Base-by-base conservation (phyloP, 805 yeast genomes). In the Teunomyces panamensis region DNA sequence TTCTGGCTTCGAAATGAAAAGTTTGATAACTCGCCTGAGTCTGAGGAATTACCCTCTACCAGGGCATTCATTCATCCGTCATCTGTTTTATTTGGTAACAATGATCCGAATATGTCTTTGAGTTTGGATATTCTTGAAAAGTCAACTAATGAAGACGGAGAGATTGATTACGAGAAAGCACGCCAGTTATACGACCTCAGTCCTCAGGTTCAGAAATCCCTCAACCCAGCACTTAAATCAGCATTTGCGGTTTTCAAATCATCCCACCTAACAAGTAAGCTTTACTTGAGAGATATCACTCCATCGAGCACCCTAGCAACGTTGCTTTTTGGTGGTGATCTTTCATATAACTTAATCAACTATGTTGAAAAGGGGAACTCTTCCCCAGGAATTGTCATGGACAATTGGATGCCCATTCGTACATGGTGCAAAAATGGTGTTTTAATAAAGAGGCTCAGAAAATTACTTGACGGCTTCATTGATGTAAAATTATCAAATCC, bases 371-470 rank as follows among this genome's bases (percentile, higher is more conserved):
- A 64, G 5, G 77, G 78, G 1, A 75, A 70, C 35, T 75, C 83
- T 4, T 79, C 90, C 0, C 95, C 96, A 0, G 97, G 97, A 17
- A 79, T 94, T 30, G 82, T 89, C 7, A 69, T 92, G 47, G 96
- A 89, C 55, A 77, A 77, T n/a, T 91, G 98, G 97, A 67, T 89
- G 30, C 95, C 97, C 0, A 76, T 92, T 9, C 75, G 88, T 51
- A 89, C 97, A 0, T 92, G 97, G 97, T 86, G 96, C 53, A 87
- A 94, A 54, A 89, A 91, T 57, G 98, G 91, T 1, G 96, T 92
- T 2, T 68, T 92, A 42, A 77, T 91, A 28, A 86, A 87, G 49
- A 81, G 85, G 49, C 67, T 92, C 47, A 71, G 96, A 56, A 59
- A 67, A 9, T 62, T 89, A 42, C 64, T 92, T 29, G 96, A 90